Base-by-base conservation (phyloP, 352 stramenopile species). In the Globisporangium alternatum region DNA sequence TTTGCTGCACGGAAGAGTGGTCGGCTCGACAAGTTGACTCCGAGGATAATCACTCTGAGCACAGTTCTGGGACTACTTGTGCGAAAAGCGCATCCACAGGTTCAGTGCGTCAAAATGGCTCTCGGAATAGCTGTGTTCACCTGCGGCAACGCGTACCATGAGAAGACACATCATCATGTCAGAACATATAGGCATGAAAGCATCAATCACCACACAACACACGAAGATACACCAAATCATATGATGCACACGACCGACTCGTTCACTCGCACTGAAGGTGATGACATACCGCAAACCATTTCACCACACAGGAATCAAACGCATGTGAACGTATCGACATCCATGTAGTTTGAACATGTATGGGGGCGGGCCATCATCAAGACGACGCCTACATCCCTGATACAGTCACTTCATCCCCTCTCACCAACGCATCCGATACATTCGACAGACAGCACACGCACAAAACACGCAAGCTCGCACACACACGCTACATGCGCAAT, bases 1-100 rank as follows among this genome's bases (percentile, higher is more conserved):
- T 75, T 75, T 64, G 64, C 66, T 31, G 62, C 60, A 51, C 68
- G 56, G 21, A 30, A 60, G 28, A n/a, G 49, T 62, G 25, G 22
- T 22, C 31, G 30, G 41, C 67, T 58, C 63, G 53, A 58, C 64
- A 67, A 66, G 47, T 55, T 41, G 56, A 70, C 60, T 44, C 54
- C 56, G 37, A 49, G 56, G 41, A 62, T 39, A 19, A 62, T 48
- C 56, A 62, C 56, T 62, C 56, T 48, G 37, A 60, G 54, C 35
- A 62, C 43, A 21, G 41, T 35, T 37, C 41, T 52, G 56, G 54
- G 56, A 41, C 17, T 62, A 62, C 56, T 62, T 62, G 48, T 49
- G 56, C 56, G 28, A 31, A 62, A 62, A 62, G 56, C 28, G 28
- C 58, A 56, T 64, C 48, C 45, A 55, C 58, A 64, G 48, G 31